Evolutionary conservation across 306 rosid species (phyloP), one percentile per base, ranked within the genome.

Genomic region (Senna siamea): DNA sequence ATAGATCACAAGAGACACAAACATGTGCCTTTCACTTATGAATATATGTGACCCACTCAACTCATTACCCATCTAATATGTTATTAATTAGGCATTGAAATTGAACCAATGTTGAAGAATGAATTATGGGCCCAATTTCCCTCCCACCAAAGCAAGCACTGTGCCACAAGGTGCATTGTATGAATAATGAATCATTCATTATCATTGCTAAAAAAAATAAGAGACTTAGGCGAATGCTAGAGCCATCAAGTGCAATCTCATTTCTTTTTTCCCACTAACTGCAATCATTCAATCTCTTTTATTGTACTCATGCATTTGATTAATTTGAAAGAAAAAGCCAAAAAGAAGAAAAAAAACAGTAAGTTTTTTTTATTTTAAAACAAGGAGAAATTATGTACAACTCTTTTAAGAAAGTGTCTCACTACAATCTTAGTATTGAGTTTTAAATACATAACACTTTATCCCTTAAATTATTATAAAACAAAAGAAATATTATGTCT

Each of bases 11-110:
- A 70, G 63, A 78, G 73, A 83, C 83, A 83, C 34, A 65, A 57
- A 65, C 86, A 78, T 82, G 83, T 70, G 86, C 63, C 63, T 51
- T 57, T 82, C 72, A 78, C 80, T 78, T 55, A 61, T 63, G n/a
- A 28, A 70, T 53, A 51, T 11, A 53, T 54, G 13, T 37, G 13
- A 70, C 41, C 40, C 64, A 37, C 43, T 70, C 40, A 55, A 37
- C 43, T 55, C 40, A 55, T 70, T 38, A 50, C 43, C 32, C 47
- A 67, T 47, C 59, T 67, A 67, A 77, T 76, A 14, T 73, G 69
- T 52, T 76, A 38, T 72, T 73, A 66, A 74, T 54, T 81, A 66
- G 40, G 20, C 66, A 61, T 72, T 69, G 62, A 74, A 73, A 69
- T 74, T 51, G 30, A 74, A 38, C 56, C 46, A 75, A 69, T 48